Evolutionary conservation across 2,329 filamentous ascomycete species (phyloP).

Genomic region (Pestalotiopsis sp.): DNA sequence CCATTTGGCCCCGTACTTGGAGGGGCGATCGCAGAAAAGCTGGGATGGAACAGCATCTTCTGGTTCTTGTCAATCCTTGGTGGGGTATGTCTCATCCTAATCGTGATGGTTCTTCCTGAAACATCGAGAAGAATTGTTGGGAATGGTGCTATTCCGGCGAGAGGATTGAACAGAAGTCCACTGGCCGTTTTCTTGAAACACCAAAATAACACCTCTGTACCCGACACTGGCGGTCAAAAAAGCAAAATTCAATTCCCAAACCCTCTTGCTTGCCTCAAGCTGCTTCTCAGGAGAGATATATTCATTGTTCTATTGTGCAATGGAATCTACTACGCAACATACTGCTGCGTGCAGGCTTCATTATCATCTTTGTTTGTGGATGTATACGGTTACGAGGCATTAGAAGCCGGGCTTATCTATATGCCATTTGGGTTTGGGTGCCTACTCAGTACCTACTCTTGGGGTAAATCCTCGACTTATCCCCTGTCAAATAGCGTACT

Average conservation of each 20-base stretch:
- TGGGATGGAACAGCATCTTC: constrained; percentile 51
- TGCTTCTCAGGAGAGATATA: constrained; percentile 15
- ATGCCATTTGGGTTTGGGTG: constrained; percentile 22
- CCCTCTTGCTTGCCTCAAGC: constrained; percentile 18
- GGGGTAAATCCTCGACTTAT: not conserved
- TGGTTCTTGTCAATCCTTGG: constrained; percentile 48
- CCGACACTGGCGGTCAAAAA: not conserved
- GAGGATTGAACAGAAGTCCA: constrained; percentile 16
- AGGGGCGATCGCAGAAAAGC: constrained; percentile 46
- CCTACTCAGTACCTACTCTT: constrained; percentile 8
- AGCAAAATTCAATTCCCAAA: constrained; percentile 16
- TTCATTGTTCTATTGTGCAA: constrained; percentile 21
- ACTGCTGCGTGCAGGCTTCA: constrained; percentile 23
- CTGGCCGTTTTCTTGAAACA: not conserved
- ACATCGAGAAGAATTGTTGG: constrained; percentile 22
- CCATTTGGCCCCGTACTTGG: constrained; percentile 46
- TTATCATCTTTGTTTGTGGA: constrained; percentile 25
- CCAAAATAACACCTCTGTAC: not conserved
- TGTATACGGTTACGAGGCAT: constrained; percentile 21
- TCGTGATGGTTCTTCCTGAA: constrained; percentile 42
- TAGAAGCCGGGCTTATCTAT: constrained; percentile 24
- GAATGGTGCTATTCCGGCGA: constrained; percentile 16
- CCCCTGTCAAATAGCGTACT: not conserved
- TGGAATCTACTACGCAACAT: constrained; percentile 26
- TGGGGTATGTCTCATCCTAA: constrained; percentile 34